Conservation (phyloP, 495 filamentous ascomycete species). For the Talaromyces liani region DNA sequence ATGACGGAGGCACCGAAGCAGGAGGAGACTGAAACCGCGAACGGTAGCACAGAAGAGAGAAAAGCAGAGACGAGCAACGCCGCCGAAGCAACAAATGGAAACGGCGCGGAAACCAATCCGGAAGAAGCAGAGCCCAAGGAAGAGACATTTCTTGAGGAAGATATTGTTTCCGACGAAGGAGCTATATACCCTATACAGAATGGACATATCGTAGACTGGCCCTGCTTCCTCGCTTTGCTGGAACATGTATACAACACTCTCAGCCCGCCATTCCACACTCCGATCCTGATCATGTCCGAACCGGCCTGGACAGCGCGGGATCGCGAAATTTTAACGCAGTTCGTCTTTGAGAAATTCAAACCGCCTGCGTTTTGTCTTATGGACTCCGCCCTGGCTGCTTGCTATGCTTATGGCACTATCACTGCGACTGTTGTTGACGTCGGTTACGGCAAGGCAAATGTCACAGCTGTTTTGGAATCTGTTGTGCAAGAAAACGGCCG, state of each 20-base stretch:
- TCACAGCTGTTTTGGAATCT: constrained; percentile 80
- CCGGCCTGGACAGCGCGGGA: constrained; percentile 82
- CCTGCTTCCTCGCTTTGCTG: constrained; percentile 85
- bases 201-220: constrained; percentile 83
- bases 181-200: constrained; percentile 80
- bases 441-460: constrained; percentile 82
- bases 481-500: constrained; percentile 54
- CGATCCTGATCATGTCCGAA: constrained; percentile 78
- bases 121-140: constrained; percentile 23
- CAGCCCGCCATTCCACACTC: constrained; percentile 86
- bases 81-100: neutral
- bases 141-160: constrained; percentile 71
- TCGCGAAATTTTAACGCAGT: constrained; percentile 75
- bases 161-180: constrained; percentile 77
- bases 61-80: neutral
- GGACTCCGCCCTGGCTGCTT: constrained; percentile 73
- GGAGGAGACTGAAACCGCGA: constrained; percentile 13
- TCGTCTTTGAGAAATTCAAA: constrained; percentile 96
- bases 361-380: constrained; percentile 81
- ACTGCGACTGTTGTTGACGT: constrained; percentile 83
- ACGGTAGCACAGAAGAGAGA: constrained; percentile 8
- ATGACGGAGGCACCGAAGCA: constrained; percentile 29
- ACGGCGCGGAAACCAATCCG: constrained; percentile 4
- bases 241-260: constrained; percentile 79
- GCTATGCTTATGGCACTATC: constrained; percentile 71